phyloP scores from a whole-genome alignment of 75 land plant species.

The Azolla pinnata region DNA sequence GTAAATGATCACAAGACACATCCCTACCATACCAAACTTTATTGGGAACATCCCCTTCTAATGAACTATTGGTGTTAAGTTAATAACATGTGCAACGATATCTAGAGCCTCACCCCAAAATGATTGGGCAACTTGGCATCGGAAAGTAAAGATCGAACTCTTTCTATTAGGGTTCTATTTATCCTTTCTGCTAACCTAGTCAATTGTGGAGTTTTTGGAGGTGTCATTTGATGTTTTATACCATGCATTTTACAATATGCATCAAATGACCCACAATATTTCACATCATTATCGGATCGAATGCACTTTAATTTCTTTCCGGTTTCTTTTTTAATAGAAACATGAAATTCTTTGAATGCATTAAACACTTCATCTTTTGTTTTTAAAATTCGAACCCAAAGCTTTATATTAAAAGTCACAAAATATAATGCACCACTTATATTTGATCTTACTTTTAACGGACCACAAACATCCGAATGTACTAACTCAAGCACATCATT shows the following conservation, averaged over 20 bases:
- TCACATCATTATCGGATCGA: constrained; percentile 19
- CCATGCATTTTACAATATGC: constrained; percentile 11
- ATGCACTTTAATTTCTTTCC: constrained; percentile 19
- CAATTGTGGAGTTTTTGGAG: constrained; percentile 8
- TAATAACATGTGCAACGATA: constrained; percentile 5
- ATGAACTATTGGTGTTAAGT: not conserved
- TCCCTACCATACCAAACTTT: constrained; percentile 11
- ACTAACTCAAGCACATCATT: constrained; percentile 9
- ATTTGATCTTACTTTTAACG: constrained; percentile 5
- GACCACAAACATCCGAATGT: constrained; percentile 20
- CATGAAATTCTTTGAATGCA: constrained; percentile 15
- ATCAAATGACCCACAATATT: constrained; percentile 16
- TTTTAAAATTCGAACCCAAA: constrained; percentile 16
- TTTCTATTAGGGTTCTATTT: constrained; percentile 18
- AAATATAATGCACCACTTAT: constrained; percentile 8
- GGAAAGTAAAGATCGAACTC: constrained; percentile 12
- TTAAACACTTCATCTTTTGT: constrained; percentile 25
- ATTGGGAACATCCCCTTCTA: constrained; percentile 2
- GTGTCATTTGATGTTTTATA: constrained; percentile 14
- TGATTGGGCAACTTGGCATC: constrained; percentile 1
- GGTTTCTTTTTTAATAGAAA: constrained; percentile 13
- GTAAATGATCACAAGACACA: constrained; percentile 11
- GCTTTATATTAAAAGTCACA: constrained; percentile 28
- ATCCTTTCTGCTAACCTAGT: constrained; percentile 27
- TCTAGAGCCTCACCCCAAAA: constrained; percentile 12